Percentiles rank a stretch among this genome's conserved stretches.
phyloP scores from a whole-genome alignment of 1,284 basidiomycete genomes.

The Flammula alnicola region DNA sequence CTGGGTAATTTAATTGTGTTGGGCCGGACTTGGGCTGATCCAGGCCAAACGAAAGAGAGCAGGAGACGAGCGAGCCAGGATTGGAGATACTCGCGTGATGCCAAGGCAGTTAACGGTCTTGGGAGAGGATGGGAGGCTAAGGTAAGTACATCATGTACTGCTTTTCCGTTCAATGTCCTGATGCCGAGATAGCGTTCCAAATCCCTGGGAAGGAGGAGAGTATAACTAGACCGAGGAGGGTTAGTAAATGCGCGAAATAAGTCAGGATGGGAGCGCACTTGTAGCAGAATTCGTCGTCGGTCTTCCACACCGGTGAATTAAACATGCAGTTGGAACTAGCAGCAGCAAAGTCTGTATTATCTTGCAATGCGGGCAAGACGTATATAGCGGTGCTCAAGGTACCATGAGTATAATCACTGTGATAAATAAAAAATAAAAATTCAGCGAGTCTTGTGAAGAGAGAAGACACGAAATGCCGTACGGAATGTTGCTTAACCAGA shows the following conservation, averaged over 20 bases:
- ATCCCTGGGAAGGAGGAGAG: conserved; percentile 33
- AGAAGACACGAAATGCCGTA: conserved; percentile 9
- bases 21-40: conserved; percentile 30
- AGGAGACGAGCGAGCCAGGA: conserved; percentile 45
- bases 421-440: not conserved
- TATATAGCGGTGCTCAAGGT: conserved; percentile 34
- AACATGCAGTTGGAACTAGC: conserved; percentile 36
- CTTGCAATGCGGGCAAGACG: conserved; percentile 33
- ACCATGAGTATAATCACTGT: conserved; percentile 40
- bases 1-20: conserved; percentile 41
- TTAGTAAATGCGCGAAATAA: not conserved
- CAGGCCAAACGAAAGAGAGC: conserved; percentile 39
- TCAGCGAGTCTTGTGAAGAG: no score
- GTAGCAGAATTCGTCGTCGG: conserved; percentile 35
- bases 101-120: conserved; percentile 32
- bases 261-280: conserved; percentile 27
- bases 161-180: conserved; percentile 21
- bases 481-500: conserved; percentile 37
- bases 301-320: conserved; percentile 34
- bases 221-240: conserved; percentile 31
- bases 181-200: conserved; percentile 35
- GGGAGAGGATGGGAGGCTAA: conserved; percentile 21
- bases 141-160: conserved; percentile 14
- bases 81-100: conserved; percentile 35
- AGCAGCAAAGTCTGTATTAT: conserved; percentile 24